These are phyloP conservation scores for Piromyces sp. DNA, from an alignment of 192 early-diverging fungal genomes.

Conservation along the genomic window DNA sequence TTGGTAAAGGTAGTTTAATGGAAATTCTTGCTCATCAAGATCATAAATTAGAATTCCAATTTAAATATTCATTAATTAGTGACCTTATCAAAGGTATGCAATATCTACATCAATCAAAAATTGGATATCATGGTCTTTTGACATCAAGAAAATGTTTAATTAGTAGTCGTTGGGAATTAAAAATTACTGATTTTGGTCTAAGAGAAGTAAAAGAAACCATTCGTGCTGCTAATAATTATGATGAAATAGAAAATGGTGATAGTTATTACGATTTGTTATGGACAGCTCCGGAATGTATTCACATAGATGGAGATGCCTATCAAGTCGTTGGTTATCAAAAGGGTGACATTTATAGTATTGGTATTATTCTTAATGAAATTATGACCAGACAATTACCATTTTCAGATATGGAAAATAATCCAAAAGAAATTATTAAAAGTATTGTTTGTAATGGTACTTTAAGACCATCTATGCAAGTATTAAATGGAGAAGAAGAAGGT, in stretches of 20 bases:
- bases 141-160: neutral
- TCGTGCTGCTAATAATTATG: neutral
- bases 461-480: neutral
- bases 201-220: neutral
- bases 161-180: neutral
- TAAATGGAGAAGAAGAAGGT: neutral
- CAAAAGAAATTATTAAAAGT: neutral
- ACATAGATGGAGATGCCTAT: neutral
- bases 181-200: neutral
- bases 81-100: neutral
- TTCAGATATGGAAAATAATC: neutral
- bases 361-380: neutral
- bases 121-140: neutral
- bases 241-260: neutral
- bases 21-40: neutral
- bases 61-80: neutral
- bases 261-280: neutral
- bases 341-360: neutral
- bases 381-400: neutral
- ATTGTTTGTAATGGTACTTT: neutral
- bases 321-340: neutral
- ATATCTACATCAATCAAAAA: neutral
- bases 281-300: neutral
- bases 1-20: neutral
- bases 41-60: neutral